Base-by-base conservation (phyloP, 768 basidiomycete genomes). In the Lentinula guzmanii region DNA sequence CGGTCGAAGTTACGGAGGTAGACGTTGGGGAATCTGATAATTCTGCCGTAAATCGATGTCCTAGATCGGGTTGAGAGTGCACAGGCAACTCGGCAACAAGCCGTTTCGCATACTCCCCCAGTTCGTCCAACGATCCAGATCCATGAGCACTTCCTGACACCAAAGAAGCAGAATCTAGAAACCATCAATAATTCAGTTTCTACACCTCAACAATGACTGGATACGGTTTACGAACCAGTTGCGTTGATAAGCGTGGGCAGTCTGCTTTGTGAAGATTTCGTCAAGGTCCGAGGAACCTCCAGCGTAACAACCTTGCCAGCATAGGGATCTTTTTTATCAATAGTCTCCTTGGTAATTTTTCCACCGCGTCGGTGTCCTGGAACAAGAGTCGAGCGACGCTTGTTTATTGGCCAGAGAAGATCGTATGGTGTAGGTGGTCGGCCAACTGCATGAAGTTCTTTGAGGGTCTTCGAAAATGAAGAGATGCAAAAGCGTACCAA, bases 391-490 rank as follows among this genome's bases (percentile, higher is more conserved):
- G 60, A 33, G 58, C 63, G 10, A 52, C 77, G 71, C 62, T 74
- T 78, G 45, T 74, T 75, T 34, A 91, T 78, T 0, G 95, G 95
- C 83, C 90, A 90, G 2, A 95, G 76, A 1, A 98, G 74, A 71
- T 98, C 91, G 68, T 96, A 97, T 1, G 87, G 85, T 41, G 79
- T 74, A 1, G 83, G 76, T 1, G 81, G 77, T 28, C 80, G 77
- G 10, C 82, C 82, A 11, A 86, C 85, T 56, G 28, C 11, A 62
- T 45, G 35, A 56, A 50, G 18, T 31, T 16, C 31, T 28, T 28
- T 28, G 28, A 28, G 28, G 18, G 55, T n/a, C 53, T 37, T 31
- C 39, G 46, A 42, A 13, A 70, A 86, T 54, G 65, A 94, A 95
- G 84, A 51, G 84, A 28, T 9, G 43, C 31, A 18, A 24, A 11